Percentiles rank a stretch among this genome's conserved stretches.
These are phyloP conservation scores for Colletotrichum navitas DNA, from an alignment of 2,329 filamentous ascomycete genomes.

Conservation along the genomic window DNA sequence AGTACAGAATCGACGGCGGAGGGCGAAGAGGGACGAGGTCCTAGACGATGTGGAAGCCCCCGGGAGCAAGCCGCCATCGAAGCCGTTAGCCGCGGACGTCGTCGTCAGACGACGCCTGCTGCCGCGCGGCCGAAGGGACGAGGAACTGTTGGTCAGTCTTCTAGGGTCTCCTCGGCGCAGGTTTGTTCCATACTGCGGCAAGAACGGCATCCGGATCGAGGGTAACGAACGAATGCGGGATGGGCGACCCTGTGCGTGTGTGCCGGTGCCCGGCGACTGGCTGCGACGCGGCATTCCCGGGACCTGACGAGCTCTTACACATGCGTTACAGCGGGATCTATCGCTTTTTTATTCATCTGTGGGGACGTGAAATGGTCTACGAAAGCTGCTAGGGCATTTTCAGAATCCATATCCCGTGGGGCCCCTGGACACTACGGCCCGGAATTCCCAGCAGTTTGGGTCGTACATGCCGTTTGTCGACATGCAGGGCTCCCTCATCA, in stretches of 20 bases:
- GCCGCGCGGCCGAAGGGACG: background rate
- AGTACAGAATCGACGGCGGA: background rate
- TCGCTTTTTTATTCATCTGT: background rate
- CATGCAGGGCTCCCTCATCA: background rate
- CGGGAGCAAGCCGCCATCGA: background rate
- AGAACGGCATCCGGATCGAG: background rate
- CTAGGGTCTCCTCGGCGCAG: background rate
- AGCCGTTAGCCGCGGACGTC: background rate
- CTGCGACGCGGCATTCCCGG: too few relatives aligned
- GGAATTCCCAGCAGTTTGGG: background rate
- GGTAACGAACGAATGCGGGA: background rate
- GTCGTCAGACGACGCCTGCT: too few relatives aligned
- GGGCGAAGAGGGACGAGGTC: background rate
- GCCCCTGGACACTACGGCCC: background rate
- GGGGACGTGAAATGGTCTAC: background rate
- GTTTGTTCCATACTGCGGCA: background rate
- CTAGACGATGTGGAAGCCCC: background rate
- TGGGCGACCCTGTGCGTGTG: background rate
- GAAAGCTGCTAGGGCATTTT: background rate
- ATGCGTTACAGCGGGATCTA: background rate
- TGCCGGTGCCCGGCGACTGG: background rate
- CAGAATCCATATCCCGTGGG: background rate
- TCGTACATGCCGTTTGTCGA: background rate
- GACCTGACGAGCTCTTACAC: too few relatives aligned
- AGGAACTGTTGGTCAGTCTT: background rate